Conservation (phyloP, 2,329 filamentous ascomycete species). For the Sarocladium brachiariae region DNA sequence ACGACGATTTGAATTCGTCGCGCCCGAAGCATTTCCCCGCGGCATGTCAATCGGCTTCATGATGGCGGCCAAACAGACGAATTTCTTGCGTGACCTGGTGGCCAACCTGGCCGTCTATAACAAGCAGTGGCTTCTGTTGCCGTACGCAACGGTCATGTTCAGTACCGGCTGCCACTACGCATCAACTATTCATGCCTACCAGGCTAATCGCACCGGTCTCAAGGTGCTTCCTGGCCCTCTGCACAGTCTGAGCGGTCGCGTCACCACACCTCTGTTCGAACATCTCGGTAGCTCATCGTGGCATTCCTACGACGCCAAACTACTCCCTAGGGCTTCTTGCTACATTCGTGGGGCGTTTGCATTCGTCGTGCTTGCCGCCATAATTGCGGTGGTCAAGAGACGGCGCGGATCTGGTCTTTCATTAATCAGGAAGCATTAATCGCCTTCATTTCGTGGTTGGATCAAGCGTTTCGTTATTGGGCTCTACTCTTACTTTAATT, state of each 20-base stretch:
- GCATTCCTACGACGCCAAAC: conserved; percentile 30
- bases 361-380: background rate
- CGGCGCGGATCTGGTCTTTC: background rate
- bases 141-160: conserved; percentile 36
- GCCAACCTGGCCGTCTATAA: conserved; percentile 27
- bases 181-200: conserved; percentile 31
- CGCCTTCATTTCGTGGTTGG: background rate
- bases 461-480: background rate
- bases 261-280: conserved; percentile 32
- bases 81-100: conserved; percentile 27
- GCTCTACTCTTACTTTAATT: background rate
- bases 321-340: background rate
- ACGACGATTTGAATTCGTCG: conserved; percentile 33
- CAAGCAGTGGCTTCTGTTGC: conserved; percentile 30
- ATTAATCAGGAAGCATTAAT: background rate
- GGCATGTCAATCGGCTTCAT: conserved; percentile 36
- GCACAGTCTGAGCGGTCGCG: conserved; percentile 32
- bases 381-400: background rate
- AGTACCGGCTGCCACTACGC: conserved; percentile 36
- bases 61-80: conserved; percentile 28
- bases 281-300: conserved; percentile 35
- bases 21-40: conserved; percentile 31
- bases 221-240: conserved; percentile 30
- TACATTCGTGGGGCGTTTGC: background rate
- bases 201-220: conserved; percentile 23